phyloP scores from a whole-genome alignment of 2,329 filamentous ascomycete species.

The Cyphellophora attinorum region DNA sequence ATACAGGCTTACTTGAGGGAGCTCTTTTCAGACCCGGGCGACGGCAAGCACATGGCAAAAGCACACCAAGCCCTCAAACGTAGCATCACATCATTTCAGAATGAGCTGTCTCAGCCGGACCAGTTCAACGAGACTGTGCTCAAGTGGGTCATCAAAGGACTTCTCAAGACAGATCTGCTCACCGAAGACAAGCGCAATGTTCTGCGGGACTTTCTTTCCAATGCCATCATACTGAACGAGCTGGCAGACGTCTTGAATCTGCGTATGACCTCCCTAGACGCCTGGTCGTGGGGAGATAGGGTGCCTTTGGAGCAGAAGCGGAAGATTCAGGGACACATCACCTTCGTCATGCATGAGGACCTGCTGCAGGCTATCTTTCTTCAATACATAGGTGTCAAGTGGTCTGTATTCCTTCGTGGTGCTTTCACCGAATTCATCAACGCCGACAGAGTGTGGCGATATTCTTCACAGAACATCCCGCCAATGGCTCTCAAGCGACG shows the following conservation, averaged over 20 bases:
- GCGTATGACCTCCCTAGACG: slow-evolving; percentile 40
- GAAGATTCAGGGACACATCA: slow-evolving; percentile 48
- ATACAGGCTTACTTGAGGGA: slow-evolving; percentile 42
- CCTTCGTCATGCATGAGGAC: slow-evolving; percentile 52
- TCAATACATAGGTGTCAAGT: slow-evolving; percentile 44
- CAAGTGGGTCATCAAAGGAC: slow-evolving; percentile 36
- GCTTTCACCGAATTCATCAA: slow-evolving; percentile 28
- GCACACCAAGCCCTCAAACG: slow-evolving; percentile 34
- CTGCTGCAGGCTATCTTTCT: slow-evolving; percentile 46
- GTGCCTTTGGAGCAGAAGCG: slow-evolving; percentile 42
- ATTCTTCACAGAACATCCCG: slow-evolving; percentile 23
- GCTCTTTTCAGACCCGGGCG: slow-evolving; percentile 35
- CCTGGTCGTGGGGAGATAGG: slow-evolving; percentile 39
- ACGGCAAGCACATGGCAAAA: slow-evolving; percentile 29
- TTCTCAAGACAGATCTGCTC: slow-evolving; percentile 42
- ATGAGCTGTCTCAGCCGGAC: slow-evolving; percentile 18
- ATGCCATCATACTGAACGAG: slow-evolving; percentile 41
- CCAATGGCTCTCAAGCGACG: slow-evolving; percentile 32
- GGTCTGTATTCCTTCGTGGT: slow-evolving; percentile 38
- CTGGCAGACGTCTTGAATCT: slow-evolving; percentile 50
- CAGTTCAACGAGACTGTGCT: slow-evolving; percentile 36
- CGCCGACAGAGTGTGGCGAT: slow-evolving; percentile 31
- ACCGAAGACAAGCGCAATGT: slow-evolving; percentile 41
- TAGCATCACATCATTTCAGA: slow-evolving; percentile 28
- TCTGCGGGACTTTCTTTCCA: slow-evolving; percentile 41